Percentiles rank a stretch among this genome's conserved stretches.
These are phyloP conservation scores for Carnegiea gigantea DNA, from an alignment of 179 eudicot genomes.

Conservation along the genomic window DNA sequence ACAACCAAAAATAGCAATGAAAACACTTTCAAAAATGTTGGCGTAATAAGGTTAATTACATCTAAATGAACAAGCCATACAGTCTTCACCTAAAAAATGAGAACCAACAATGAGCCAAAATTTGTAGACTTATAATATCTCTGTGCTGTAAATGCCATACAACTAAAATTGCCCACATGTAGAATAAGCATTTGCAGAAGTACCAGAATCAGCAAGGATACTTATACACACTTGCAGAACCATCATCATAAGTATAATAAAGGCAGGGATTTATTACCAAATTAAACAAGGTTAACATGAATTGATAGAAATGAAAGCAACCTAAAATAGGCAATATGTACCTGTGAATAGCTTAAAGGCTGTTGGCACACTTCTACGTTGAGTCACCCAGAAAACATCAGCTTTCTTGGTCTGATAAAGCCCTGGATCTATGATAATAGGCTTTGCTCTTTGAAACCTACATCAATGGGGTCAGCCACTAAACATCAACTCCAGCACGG, in stretches of 20 bases:
- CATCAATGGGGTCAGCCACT: conserved; percentile 19
- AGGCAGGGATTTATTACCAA: neutral
- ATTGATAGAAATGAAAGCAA: conserved; percentile 1
- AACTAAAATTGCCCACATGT: neutral
- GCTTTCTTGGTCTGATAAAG: conserved; percentile 69
- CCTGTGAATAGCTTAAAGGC: conserved; percentile 96
- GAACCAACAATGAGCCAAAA: neutral
- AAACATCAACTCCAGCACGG: conserved; percentile 6
- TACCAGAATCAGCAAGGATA: neutral
- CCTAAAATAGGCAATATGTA: conserved; percentile 27
- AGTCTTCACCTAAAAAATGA: too few species aligned
- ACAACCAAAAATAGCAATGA: too few species aligned
- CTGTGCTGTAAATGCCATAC: neutral
- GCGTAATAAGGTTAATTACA: too few species aligned
- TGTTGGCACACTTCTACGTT: conserved; percentile 87
- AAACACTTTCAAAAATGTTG: too few species aligned
- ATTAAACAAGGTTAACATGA: neutral
- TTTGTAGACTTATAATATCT: neutral
- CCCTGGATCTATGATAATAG: conserved; percentile 85
- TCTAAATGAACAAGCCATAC: too few species aligned
- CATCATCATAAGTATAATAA: neutral
- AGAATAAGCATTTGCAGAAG: neutral
- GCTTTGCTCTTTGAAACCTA: conserved; percentile 84
- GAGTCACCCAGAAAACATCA: conserved; percentile 91
- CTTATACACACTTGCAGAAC: neutral